These are phyloP conservation scores for Colletotrichum incanum DNA, from an alignment of 2,329 filamentous ascomycete genomes.

Conservation along the genomic window DNA sequence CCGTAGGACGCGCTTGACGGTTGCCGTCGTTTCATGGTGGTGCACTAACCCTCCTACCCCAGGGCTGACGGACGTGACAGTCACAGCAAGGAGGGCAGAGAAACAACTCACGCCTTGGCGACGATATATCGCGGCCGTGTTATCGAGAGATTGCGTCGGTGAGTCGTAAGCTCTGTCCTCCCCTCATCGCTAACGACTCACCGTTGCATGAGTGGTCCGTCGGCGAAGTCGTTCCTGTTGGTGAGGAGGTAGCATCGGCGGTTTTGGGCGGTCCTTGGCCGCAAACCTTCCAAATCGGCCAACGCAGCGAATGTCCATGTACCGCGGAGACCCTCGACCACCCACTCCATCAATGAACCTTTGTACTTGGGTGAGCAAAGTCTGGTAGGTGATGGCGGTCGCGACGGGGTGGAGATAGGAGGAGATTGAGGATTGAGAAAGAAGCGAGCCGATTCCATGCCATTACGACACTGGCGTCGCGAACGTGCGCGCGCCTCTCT, in stretches of 20 bases:
- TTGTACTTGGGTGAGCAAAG: not conserved
- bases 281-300: not conserved
- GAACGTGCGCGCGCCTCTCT: not conserved
- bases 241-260: not conserved
- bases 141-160: constrained; percentile 6
- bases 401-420: constrained; percentile 27
- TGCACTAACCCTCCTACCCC: constrained; percentile 3
- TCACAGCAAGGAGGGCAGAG: not conserved
- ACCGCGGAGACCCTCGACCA: not conserved
- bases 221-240: not conserved
- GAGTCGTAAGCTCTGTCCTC: constrained; percentile 2
- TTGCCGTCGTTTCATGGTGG: constrained; percentile 25
- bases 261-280: not conserved
- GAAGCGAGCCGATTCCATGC: constrained; percentile 21
- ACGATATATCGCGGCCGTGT: not conserved
- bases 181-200: constrained; percentile 8
- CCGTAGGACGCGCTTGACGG: constrained; percentile 5
- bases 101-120: constrained; percentile 9
- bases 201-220: not conserved
- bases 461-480: constrained; percentile 34
- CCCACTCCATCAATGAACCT: not conserved
- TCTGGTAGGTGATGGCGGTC: not conserved
- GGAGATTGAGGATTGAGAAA: constrained; percentile 34
- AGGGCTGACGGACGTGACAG: constrained; percentile 3
- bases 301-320: not conserved